phyloP scores from a whole-genome alignment of 805 yeast genomes.

The Jamesozyma lodderae region DNA sequence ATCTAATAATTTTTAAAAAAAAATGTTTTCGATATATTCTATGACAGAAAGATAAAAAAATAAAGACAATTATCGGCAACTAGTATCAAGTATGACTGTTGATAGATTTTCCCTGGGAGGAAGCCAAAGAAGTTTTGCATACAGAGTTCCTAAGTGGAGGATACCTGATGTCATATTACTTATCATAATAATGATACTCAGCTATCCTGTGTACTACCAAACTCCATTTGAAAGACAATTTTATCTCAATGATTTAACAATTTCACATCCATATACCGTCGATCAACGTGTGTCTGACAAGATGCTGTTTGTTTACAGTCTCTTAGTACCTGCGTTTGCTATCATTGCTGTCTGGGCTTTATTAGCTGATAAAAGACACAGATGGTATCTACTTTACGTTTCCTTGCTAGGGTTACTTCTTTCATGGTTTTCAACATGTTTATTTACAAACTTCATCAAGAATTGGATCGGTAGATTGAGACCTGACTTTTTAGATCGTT shows the following conservation, averaged over 20 bases:
- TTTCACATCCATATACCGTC: conserved; percentile 74
- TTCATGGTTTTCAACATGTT: conserved; percentile 48
- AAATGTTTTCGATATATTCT: too few species aligned
- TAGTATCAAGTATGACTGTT: conserved; percentile 16
- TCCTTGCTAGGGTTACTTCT: conserved; percentile 59
- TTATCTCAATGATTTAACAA: conserved; percentile 60
- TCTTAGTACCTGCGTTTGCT: conserved; percentile 39
- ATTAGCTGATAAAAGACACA: conserved; percentile 40
- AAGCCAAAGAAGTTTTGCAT: conserved; percentile 10
- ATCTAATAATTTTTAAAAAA: too few species aligned
- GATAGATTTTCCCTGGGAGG: conserved; percentile 21
- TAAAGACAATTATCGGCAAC: too few species aligned
- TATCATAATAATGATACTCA: conserved; percentile 26
- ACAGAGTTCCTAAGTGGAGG: conserved; percentile 31
- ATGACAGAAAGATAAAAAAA: too few species aligned
- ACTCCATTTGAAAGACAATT: conserved; percentile 76
- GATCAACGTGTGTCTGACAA: conserved; percentile 58
- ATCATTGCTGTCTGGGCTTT: conserved; percentile 31
- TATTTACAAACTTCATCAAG: conserved; percentile 66
- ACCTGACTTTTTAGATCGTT: conserved; percentile 86
- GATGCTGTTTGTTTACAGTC: conserved; percentile 47
- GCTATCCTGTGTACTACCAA: conserved; percentile 27
- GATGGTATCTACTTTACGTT: conserved; percentile 50
- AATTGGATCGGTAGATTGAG: conserved; percentile 83
- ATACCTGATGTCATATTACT: conserved; percentile 31